Percentiles rank a stretch among this genome's conserved stretches.
phyloP scores from a whole-genome alignment of 106 monocot genomes.

The Allium sativum region DNA sequence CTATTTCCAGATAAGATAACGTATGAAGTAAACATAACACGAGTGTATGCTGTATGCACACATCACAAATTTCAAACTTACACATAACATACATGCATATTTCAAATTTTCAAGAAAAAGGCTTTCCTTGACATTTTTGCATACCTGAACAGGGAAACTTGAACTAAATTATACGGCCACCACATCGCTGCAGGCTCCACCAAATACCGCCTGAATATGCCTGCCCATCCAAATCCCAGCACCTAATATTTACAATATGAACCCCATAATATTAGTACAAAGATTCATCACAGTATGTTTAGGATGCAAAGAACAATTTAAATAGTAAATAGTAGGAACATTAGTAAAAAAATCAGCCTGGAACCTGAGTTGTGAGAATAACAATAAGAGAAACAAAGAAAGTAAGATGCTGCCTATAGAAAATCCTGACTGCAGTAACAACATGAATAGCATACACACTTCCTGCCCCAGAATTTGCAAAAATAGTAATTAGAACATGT shows the following conservation, averaged over 20 bases:
- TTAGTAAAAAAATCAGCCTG: not conserved
- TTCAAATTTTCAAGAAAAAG: not conserved
- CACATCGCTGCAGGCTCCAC: constrained; percentile 94
- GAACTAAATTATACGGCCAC: constrained; percentile 89
- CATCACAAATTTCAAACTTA: no score
- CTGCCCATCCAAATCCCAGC: constrained; percentile 89
- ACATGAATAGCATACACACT: constrained; percentile 51
- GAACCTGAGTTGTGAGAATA: constrained; percentile 8
- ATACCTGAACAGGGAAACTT: constrained; percentile 92
- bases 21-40: no score
- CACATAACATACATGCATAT: no score
- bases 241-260: constrained; percentile 19
- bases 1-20: no score
- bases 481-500: constrained; percentile 77
- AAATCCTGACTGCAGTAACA: constrained; percentile 47
- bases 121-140: not conserved
- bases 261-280: no score
- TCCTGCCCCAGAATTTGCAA: constrained; percentile 63
- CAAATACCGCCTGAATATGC: constrained; percentile 73
- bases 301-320: no score
- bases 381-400: constrained; percentile 49
- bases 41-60: no score
- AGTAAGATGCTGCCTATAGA: constrained; percentile 40
- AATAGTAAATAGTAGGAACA: no score
- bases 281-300: no score